These are phyloP conservation scores for Penicillium decumbens DNA, from an alignment of 2,329 filamentous ascomycete species.

Conservation along the genomic window DNA sequence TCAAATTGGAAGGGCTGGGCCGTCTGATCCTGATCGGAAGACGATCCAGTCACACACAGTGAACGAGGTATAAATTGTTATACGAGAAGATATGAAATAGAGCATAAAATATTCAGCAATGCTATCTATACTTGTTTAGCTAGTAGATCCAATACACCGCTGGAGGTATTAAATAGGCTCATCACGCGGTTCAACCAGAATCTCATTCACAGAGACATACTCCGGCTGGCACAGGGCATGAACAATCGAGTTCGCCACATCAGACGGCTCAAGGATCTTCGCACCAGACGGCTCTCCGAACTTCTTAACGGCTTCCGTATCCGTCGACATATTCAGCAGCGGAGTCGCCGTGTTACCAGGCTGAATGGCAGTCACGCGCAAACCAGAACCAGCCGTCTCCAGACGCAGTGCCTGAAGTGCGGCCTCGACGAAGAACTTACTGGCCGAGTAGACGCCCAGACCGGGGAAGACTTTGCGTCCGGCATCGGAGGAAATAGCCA, in stretches of 20 bases:
- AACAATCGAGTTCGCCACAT: slow-evolving; percentile 68
- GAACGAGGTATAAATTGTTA: not conserved
- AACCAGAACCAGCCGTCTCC: slow-evolving; percentile 68
- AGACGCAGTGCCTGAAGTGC: slow-evolving; percentile 69
- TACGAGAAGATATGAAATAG: not conserved
- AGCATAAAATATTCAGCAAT: not conserved
- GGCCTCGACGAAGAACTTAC: slow-evolving; percentile 81
- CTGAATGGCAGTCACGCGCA: slow-evolving; percentile 70
- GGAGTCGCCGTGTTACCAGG: slow-evolving; percentile 73
- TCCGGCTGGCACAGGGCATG: slow-evolving; percentile 69
- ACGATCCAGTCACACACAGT: not conserved
- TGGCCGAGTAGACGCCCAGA: slow-evolving; percentile 74
- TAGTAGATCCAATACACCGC: not conserved
- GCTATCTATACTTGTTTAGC: not conserved
- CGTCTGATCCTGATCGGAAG: not conserved
- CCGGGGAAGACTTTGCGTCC: slow-evolving; percentile 78
- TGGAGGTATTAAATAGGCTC: slow-evolving; percentile 58
- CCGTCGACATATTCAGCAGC: slow-evolving; percentile 68
- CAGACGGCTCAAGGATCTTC: slow-evolving; percentile 67
- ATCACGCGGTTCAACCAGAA: slow-evolving; percentile 71
- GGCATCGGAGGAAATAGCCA: slow-evolving; percentile 77
- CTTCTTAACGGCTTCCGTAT: slow-evolving; percentile 71
- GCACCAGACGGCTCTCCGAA: slow-evolving; percentile 71
- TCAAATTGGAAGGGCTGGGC: not conserved
- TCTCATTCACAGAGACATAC: slow-evolving; percentile 74